phyloP scores from a whole-genome alignment of 2,329 filamentous ascomycete genomes.

The Pseudocercospora macadamiae region DNA sequence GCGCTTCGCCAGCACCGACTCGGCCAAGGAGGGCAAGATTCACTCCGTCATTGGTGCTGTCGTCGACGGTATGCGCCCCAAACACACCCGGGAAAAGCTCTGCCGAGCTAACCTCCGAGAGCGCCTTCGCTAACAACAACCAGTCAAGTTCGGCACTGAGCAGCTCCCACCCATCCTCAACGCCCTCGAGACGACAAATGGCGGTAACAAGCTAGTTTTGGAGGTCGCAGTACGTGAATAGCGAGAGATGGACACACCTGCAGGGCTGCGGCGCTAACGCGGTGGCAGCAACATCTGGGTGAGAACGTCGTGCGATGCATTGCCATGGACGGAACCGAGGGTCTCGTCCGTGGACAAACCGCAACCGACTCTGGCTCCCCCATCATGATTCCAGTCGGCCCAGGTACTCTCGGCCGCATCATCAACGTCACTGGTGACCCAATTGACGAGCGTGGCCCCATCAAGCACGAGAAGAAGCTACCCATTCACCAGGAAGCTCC shows the following conservation, averaged over 20 bases:
- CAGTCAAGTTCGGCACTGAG: slow-evolving; percentile 95
- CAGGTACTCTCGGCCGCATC: slow-evolving; percentile 94
- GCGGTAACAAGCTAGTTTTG: slow-evolving; percentile 89
- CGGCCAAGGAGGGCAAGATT: slow-evolving; percentile 63
- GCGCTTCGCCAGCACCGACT: slow-evolving; percentile 64
- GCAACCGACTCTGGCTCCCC: slow-evolving; percentile 87
- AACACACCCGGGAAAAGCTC: slow-evolving; percentile 24
- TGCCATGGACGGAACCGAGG: slow-evolving; percentile 99
- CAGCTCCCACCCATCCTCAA: slow-evolving; percentile 97
- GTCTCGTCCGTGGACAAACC: slow-evolving; percentile 91
- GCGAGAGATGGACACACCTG: slow-evolving; percentile 13
- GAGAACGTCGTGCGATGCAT: slow-evolving; percentile 99
- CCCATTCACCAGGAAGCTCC: slow-evolving; percentile 96
- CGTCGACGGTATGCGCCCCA: slow-evolving; percentile 79
- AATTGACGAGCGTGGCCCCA: slow-evolving; percentile 98
- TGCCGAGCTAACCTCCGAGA: slow-evolving; percentile 31
- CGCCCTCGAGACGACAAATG: slow-evolving; percentile 88
- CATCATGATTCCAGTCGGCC: slow-evolving; percentile 95
- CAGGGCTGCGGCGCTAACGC: slow-evolving; percentile 31
- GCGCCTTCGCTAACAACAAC: slow-evolving; percentile 24
- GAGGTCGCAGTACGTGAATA: slow-evolving; percentile 82
- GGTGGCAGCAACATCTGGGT: slow-evolving; percentile 90
- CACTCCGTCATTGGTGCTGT: slow-evolving; percentile 96
- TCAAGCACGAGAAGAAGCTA: slow-evolving; percentile 85
- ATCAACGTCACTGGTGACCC: slow-evolving; percentile 99